Percentiles rank a stretch among this genome's conserved stretches.
These are phyloP conservation scores for Aciculosporium take DNA, from an alignment of 2,329 filamentous ascomycete genomes.

Conservation along the genomic window DNA sequence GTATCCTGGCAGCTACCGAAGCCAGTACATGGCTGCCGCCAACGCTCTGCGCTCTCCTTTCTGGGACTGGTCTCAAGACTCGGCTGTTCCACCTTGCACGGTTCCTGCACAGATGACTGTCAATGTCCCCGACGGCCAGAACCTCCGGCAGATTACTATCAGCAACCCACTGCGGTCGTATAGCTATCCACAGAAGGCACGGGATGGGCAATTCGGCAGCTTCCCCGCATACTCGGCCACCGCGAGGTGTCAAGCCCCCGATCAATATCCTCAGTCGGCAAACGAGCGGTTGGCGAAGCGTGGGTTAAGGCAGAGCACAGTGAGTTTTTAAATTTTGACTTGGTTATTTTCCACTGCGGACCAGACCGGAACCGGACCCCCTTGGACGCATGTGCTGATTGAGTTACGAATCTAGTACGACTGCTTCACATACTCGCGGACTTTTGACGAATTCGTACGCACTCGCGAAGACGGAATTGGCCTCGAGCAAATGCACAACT, in stretches of 20 bases:
- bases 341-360: no score
- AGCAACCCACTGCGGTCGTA: conserved; percentile 40
- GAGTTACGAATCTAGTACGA: conserved; percentile 23
- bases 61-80: conserved; percentile 39
- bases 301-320: conserved; percentile 26
- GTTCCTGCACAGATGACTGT: conserved; percentile 22
- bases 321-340: conserved; percentile 16
- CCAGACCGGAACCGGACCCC: no score
- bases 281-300: conserved; percentile 19
- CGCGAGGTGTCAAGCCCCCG: conserved; percentile 23
- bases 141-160: conserved; percentile 19
- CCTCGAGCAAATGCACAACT: conserved; percentile 29
- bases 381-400: not conserved
- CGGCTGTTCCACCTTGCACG: conserved; percentile 28
- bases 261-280: conserved; percentile 25
- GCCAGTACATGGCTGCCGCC: conserved; percentile 29
- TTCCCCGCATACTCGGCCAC: conserved; percentile 18
- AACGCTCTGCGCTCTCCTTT: conserved; percentile 32
- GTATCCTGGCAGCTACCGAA: conserved; percentile 23
- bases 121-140: conserved; percentile 24
- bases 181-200: conserved; percentile 27
- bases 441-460: conserved; percentile 22
- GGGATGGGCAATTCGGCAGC: conserved; percentile 23
- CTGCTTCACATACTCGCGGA: conserved; percentile 22
- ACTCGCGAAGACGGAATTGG: conserved; percentile 22